Base-by-base conservation (phyloP, 768 basidiomycete genomes). In the Guyanaporus albipodus region DNA sequence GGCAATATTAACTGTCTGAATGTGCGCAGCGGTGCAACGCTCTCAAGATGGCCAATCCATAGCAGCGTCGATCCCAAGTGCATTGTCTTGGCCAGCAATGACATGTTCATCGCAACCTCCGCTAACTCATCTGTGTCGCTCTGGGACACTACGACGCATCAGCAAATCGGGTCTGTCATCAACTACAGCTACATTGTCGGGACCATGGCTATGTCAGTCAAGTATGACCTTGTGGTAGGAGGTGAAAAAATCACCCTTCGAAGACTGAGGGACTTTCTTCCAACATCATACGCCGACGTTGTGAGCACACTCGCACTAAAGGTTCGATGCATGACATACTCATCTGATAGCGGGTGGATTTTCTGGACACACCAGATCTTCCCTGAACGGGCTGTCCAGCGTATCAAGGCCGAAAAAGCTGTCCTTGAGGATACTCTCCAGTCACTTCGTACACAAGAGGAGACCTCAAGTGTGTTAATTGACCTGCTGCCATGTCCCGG, bases 111-210 rank as follows among this genome's bases (percentile, higher is more conserved):
- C 18, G 39, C 39, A 21, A 27, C 14, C 14, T 40, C 39, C 7
- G 27, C 17, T 7, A 2, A 15, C 1, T 32, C 44, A 0, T 49
- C 39, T 5, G 32, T 54, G 14, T 54, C 53, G 1, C 44, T 54
- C 21, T 53, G 51, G 51, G 26, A 48, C 33, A n/a, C 19, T 2
- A 27, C 4, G 0, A 53, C 51, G 1, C 38, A 18, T 7, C 3
- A 18, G n/a, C 24, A 27, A 27, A 38, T 38, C n/a, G 38, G 24
- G n/a, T 11, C 24, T 18, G 38, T 18, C 38, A 18, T 38, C 15
- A n/a, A 26, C n/a, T 18, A 18, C 24, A 17, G 2, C 11, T n/a
- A 24, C 11, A 2, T 7, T 9, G 11, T 38, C 26, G 7, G 4
- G 24, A 26, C n/a, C 10, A 32, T 46, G 37, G 37, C 23, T 4